Evolutionary conservation across 78 protist species (phyloP).

Genomic region (Dictyostelium brefeldianum): DNA sequence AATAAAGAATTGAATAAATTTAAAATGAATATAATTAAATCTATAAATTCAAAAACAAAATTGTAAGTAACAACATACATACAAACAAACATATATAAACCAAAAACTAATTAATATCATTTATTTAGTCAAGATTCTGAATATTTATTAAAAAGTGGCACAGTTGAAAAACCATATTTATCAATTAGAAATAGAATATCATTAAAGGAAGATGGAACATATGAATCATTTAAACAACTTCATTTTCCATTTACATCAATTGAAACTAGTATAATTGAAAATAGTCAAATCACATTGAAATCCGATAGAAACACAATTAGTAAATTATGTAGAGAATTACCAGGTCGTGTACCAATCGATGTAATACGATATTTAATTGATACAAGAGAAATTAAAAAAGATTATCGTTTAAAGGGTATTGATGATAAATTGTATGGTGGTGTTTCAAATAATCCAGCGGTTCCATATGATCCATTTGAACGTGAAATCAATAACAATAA

Average conservation of each 20-base stretch:
- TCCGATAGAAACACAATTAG: neutral
- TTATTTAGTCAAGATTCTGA: neutral
- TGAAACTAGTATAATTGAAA: neutral
- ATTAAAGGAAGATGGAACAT: neutral
- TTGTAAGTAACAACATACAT: neutral
- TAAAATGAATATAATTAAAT: neutral
- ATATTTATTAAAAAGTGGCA: neutral
- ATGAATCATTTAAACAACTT: neutral
- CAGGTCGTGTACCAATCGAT: conserved; percentile 1
- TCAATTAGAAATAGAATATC: neutral
- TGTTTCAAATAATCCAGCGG: neutral
- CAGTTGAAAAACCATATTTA: neutral
- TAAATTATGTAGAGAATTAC: neutral
- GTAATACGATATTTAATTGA: neutral
- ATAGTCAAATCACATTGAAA: neutral
- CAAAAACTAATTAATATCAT: neutral
- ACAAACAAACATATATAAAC: neutral
- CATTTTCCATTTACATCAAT: neutral
- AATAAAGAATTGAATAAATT: neutral
- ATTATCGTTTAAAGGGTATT: neutral
- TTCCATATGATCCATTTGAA: neutral
- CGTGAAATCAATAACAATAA: neutral
- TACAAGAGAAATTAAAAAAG: neutral
- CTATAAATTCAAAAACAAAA: neutral
- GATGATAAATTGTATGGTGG: neutral